Conservation (phyloP, 2,329 filamentous ascomycete genomes). For the Hortaea werneckii region DNA sequence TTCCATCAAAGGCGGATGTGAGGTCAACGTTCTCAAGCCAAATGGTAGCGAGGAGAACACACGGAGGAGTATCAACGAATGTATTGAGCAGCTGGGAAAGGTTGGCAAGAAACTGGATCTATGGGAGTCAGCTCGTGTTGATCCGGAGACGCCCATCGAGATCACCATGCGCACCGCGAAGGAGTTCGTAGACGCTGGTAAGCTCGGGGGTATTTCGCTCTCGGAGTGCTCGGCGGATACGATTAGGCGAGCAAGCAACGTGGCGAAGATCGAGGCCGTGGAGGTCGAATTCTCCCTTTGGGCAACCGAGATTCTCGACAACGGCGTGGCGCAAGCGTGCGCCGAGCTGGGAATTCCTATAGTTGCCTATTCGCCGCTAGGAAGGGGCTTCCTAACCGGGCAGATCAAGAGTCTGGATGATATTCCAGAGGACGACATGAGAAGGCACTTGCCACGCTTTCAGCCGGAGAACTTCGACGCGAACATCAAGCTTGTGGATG, state of each 20-base stretch:
- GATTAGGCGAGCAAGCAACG: constrained; percentile 39
- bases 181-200: constrained; percentile 25
- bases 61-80: constrained; percentile 36
- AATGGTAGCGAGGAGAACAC: constrained; percentile 34
- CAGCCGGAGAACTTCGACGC: constrained; percentile 51
- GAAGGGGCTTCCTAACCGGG: constrained; percentile 50
- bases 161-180: constrained; percentile 34
- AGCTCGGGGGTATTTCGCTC: constrained; percentile 38
- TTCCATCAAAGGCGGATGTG: constrained; percentile 40
- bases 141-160: constrained; percentile 35
- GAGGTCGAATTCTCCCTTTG: constrained; percentile 53
- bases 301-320: constrained; percentile 46
- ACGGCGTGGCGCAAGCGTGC: constrained; percentile 47
- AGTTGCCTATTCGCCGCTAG: constrained; percentile 62
- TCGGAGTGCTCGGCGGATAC: constrained; percentile 36
- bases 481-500: constrained; percentile 52
- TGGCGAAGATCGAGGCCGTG: constrained; percentile 47
- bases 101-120: constrained; percentile 40
- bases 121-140: constrained; percentile 38
- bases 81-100: constrained; percentile 31
- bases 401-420: constrained; percentile 43
- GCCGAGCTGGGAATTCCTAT: constrained; percentile 57
- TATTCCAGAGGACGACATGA: constrained; percentile 43
- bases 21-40: constrained; percentile 24
- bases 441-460: constrained; percentile 47